These are phyloP conservation scores for Paecilomyces sp. DNA, from an alignment of 2,329 filamentous ascomycete genomes.

Conservation along the genomic window DNA sequence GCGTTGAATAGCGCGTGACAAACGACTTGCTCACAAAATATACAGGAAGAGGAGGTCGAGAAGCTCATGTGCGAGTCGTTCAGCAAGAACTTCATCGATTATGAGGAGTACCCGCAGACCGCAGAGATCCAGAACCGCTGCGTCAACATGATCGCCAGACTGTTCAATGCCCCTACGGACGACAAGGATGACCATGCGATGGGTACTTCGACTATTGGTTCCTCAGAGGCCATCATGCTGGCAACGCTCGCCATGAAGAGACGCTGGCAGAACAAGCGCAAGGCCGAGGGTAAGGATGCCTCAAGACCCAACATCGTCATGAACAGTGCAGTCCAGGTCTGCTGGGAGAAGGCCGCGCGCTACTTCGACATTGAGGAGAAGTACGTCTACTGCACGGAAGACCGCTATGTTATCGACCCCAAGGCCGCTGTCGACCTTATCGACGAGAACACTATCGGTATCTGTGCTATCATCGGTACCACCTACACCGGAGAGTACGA, in stretches of 20 bases:
- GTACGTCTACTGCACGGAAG: constrained; percentile 57
- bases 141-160: constrained; percentile 79
- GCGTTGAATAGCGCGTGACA: neutral
- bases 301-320: constrained; percentile 88
- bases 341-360: constrained; percentile 87
- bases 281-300: constrained; percentile 71
- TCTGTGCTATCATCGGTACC: constrained; percentile 82
- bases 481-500: constrained; percentile 97
- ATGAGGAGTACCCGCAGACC: constrained; percentile 74
- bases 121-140: constrained; percentile 88
- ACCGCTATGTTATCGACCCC: constrained; percentile 58
- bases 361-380: constrained; percentile 94
- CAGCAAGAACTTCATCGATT: constrained; percentile 92
- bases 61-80: constrained; percentile 91
- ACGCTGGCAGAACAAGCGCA: constrained; percentile 80
- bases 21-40: neutral
- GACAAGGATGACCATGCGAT: constrained; percentile 57
- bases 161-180: constrained; percentile 70
- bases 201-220: constrained; percentile 83
- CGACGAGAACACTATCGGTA: constrained; percentile 75
- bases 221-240: constrained; percentile 61
- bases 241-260: constrained; percentile 80
- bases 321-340: constrained; percentile 93
- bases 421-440: constrained; percentile 54
- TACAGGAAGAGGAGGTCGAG: constrained; percentile 83